Conservation (phyloP, 768 basidiomycete genomes). For the Amylocystis lapponica region DNA sequence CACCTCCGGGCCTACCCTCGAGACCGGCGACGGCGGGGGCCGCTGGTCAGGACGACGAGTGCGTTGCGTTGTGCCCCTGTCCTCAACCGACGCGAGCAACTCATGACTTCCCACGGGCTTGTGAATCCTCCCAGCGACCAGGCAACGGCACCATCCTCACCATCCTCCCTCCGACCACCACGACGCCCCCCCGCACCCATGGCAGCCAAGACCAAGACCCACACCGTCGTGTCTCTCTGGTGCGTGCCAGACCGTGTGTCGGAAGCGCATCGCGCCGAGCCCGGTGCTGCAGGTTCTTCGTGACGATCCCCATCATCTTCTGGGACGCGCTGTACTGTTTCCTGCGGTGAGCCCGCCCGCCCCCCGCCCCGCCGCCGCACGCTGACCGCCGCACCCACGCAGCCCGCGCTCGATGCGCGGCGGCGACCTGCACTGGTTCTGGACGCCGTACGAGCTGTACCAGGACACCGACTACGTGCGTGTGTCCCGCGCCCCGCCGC, state of each 20-base stretch:
- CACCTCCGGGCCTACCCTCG: no score
- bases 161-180: slow-evolving; percentile 3
- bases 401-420: slow-evolving; percentile 85
- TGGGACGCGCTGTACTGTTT: slow-evolving; percentile 87
- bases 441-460: slow-evolving; percentile 78
- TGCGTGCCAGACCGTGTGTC: slow-evolving; percentile 7
- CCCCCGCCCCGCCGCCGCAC: background rate
- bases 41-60: no score
- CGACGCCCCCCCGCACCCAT: slow-evolving; percentile 7
- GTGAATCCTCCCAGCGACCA: background rate
- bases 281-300: slow-evolving; percentile 45
- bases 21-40: no score
- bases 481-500: slow-evolving; percentile 10
- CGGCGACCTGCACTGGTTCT: slow-evolving; percentile 89
- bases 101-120: no score
- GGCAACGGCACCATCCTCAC: background rate
- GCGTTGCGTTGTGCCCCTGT: no score
- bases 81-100: no score
- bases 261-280: slow-evolving; percentile 2
- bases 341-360: slow-evolving; percentile 49
- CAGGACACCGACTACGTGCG: slow-evolving; percentile 52
- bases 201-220: slow-evolving; percentile 22
- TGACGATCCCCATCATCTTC: slow-evolving; percentile 56
- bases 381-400: background rate
- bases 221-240: slow-evolving; percentile 23